Evolutionary conservation across 2,329 filamentous ascomycete species (phyloP).

Genomic region (Fusarium clavum): DNA sequence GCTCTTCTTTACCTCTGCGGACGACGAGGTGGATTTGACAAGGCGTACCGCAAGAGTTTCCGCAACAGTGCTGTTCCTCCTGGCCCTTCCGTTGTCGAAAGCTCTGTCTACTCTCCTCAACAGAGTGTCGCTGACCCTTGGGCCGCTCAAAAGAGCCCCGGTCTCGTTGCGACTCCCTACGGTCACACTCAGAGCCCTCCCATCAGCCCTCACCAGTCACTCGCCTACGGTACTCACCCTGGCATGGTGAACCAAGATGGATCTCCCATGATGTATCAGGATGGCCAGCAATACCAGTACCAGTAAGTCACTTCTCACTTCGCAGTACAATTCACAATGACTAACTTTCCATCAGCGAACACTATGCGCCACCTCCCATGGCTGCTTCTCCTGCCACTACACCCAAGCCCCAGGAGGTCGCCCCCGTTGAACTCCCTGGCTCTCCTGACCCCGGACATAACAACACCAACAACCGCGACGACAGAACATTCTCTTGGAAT

Average conservation of each 20-base stretch:
- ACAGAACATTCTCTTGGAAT: conserved; percentile 48
- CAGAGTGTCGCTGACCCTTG: conserved; percentile 31
- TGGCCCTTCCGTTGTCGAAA: conserved; percentile 30
- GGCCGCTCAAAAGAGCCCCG: conserved; percentile 37
- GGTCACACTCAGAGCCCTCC: conserved; percentile 38
- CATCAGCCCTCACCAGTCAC: conserved; percentile 50
- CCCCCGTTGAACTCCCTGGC: conserved; percentile 52
- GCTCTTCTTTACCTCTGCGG: conserved; percentile 62
- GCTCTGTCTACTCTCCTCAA: conserved; percentile 34
- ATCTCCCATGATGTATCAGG: conserved; percentile 14
- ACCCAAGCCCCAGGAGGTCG: conserved; percentile 35
- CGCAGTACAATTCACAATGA: neutral
- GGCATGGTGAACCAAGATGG: conserved; percentile 40
- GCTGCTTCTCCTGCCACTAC: conserved; percentile 27
- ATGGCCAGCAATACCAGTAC: conserved; percentile 34
- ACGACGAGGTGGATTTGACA: conserved; percentile 49
- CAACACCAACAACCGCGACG: conserved; percentile 20
- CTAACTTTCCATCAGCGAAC: conserved; percentile 27
- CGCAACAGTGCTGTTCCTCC: conserved; percentile 20
- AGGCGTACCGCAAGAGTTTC: conserved; percentile 47
- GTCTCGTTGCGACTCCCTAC: conserved; percentile 49
- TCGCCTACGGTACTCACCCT: conserved; percentile 37
- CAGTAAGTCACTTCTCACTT: conserved; percentile 42
- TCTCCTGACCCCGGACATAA: conserved; percentile 46
- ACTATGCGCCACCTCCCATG: conserved; percentile 25